Percentiles rank a stretch among this genome's conserved stretches.
These are phyloP conservation scores for Coemansia sp. DNA, from an alignment of 192 early-diverging fungal genomes.

Conservation along the genomic window DNA sequence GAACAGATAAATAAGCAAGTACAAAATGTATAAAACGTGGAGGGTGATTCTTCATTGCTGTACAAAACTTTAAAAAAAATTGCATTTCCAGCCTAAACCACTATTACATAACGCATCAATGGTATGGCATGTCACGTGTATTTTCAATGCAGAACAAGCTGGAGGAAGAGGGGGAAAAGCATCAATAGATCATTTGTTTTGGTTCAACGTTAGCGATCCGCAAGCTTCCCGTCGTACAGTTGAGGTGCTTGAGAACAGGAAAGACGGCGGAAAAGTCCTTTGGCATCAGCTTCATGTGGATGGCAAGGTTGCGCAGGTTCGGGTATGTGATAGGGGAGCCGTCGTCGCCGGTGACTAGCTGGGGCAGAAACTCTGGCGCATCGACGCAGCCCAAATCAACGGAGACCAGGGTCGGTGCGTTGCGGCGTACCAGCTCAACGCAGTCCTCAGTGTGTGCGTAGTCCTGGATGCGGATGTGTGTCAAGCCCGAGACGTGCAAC, in stretches of 20 bases:
- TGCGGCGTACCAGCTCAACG: slow-evolving; percentile 38
- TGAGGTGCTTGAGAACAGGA: slow-evolving; percentile 29
- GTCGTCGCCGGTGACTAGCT: slow-evolving; percentile 23
- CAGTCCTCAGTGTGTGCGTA: slow-evolving; percentile 31
- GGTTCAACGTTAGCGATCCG: slow-evolving; percentile 18
- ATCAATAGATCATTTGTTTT: neutral
- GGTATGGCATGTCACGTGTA: slow-evolving; percentile 1
- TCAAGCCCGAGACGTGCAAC: slow-evolving; percentile 24
- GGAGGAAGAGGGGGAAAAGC: too few relatives aligned
- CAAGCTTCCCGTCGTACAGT: slow-evolving; percentile 24
- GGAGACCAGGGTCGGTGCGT: slow-evolving; percentile 31
- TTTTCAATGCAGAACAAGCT: neutral
- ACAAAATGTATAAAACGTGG: neutral
- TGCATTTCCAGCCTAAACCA: neutral
- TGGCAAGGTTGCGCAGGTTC: slow-evolving; percentile 21
- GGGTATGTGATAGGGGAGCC: slow-evolving; percentile 29
- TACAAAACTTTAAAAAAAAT: neutral
- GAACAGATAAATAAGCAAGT: neutral
- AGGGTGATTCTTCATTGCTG: neutral
- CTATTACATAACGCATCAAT: neutral
- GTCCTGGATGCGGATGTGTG: slow-evolving; percentile 38
- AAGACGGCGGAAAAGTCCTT: slow-evolving; percentile 24
- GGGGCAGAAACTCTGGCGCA: slow-evolving; percentile 24
- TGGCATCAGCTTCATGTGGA: slow-evolving; percentile 31
- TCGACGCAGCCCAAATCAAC: slow-evolving; percentile 42